These are phyloP conservation scores for Hymenoscyphus repandus DNA, from an alignment of 2,329 filamentous ascomycete genomes.

Conservation along the genomic window DNA sequence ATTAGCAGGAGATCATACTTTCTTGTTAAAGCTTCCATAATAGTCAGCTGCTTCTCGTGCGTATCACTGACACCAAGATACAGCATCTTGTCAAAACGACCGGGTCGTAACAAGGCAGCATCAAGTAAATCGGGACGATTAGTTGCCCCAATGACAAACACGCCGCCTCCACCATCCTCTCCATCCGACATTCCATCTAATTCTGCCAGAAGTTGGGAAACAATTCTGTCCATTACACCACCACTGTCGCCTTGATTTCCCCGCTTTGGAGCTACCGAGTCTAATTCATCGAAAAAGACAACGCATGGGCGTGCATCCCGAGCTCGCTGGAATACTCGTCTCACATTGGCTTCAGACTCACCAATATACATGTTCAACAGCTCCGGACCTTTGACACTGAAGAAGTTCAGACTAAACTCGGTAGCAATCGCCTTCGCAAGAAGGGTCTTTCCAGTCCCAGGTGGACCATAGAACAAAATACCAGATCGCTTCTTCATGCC, in stretches of 20 bases:
- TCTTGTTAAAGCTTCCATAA: constrained; percentile 86
- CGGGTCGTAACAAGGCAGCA: constrained; percentile 80
- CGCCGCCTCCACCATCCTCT: constrained; percentile 72
- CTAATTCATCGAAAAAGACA: constrained; percentile 90
- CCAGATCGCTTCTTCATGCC: constrained; percentile 97
- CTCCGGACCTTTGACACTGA: constrained; percentile 88
- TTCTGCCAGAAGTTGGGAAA: constrained; percentile 89
- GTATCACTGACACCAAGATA: constrained; percentile 96
- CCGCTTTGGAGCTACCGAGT: constrained; percentile 91
- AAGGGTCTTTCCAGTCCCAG: constrained; percentile 88
- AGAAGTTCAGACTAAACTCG: constrained; percentile 91
- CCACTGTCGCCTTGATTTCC: constrained; percentile 97
- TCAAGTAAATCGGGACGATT: constrained; percentile 92
- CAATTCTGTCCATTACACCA: constrained; percentile 97
- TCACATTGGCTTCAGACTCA: constrained; percentile 87
- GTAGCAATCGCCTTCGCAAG: constrained; percentile 90
- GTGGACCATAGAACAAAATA: constrained; percentile 87
- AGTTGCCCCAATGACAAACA: constrained; percentile 95
- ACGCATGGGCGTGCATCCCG: constrained; percentile 82
- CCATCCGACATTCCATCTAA: constrained; percentile 96
- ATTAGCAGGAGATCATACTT: constrained; percentile 58
- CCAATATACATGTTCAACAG: constrained; percentile 95
- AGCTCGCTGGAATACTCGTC: constrained; percentile 81
- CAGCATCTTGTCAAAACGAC: constrained; percentile 96
- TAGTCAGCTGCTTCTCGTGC: constrained; percentile 91